A percentile compares a stretch with the other conserved stretches of the same genome.
Conservation (phyloP, 306 rosid species). For the Canavalia ensiformis region DNA sequence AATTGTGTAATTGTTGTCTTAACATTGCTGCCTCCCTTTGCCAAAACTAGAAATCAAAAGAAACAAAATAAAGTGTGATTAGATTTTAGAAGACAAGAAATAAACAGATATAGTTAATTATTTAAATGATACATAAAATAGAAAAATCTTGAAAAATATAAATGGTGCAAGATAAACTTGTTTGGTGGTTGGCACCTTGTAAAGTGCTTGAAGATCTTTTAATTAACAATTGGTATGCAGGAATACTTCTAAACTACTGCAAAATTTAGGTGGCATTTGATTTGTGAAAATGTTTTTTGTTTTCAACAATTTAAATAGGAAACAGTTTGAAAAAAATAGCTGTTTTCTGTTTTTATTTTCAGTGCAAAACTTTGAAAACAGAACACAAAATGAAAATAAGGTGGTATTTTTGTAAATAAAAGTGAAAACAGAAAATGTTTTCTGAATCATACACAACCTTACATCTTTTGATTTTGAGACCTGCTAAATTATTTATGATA, state of each 20-base stretch:
- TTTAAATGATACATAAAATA: background rate
- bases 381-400: too few species aligned
- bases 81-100: constrained; percentile 37
- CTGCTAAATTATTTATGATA: background rate
- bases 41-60: constrained; percentile 72
- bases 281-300: too few species aligned
- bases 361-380: too few species aligned
- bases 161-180: background rate
- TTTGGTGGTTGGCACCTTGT: background rate
- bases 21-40: constrained; percentile 85
- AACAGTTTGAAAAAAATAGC: too few species aligned
- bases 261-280: background rate
- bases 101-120: constrained; percentile 9
- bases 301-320: too few species aligned
- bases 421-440: too few species aligned
- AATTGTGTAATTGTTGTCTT: constrained; percentile 81
- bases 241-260: background rate
- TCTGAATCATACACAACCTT: too few species aligned
- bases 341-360: too few species aligned
- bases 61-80: constrained; percentile 24
- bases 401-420: too few species aligned
- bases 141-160: background rate
- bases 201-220: background rate
- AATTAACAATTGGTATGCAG: background rate
- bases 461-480: background rate